Base-by-base conservation (phyloP, 2,329 filamentous ascomycete genomes). In the Aspergillus carbonarius region DNA sequence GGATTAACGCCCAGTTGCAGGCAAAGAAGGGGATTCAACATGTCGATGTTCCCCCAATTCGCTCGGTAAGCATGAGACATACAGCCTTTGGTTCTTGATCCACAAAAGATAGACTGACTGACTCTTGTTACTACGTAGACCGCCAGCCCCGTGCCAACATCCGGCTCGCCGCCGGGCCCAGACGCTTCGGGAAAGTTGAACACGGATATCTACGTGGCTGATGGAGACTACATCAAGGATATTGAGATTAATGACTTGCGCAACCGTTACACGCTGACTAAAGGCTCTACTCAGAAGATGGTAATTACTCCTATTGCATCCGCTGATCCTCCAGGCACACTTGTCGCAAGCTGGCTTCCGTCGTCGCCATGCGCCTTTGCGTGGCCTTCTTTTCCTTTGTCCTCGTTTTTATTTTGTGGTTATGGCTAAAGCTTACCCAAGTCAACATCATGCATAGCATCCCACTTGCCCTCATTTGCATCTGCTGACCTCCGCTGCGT, bases 171-270 rank as follows among this genome's bases (percentile, higher is more conserved):
- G 40, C 76, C 78, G 47, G 73, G 76, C 46, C 74, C 79, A n/a
- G 79, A 78, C 46, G 73, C 71, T 54, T 77, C 77, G 20, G 81
- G 82, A 40, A 86, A 86, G 61, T 83, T 96, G 75, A 92, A 93
- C 70, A 87, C 89, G 69, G 92, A 96, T 70, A 90, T 96, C 74
- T 98, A 98, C 74, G 90, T 96, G 68, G 90, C 93, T 62, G 95
- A 98, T 74, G 95, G 95, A 70, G 95, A 99, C 78, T 98, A 91
- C 76, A 98, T 99, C 79, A 95, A 96, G 78, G 95, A 99, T 73
- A 96, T 99, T 72, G 95, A 98, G 81, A 92, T 99, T 81, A 99
- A 99, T 77, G 93, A 98, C 78, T 80, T 98, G 72, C 89, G 93
- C 65, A 99, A 98, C 76, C 91, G 93, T 69, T 99, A 99, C 78